These are phyloP conservation scores for Candida xyloterini DNA, from an alignment of 805 yeast species.

Conservation along the genomic window DNA sequence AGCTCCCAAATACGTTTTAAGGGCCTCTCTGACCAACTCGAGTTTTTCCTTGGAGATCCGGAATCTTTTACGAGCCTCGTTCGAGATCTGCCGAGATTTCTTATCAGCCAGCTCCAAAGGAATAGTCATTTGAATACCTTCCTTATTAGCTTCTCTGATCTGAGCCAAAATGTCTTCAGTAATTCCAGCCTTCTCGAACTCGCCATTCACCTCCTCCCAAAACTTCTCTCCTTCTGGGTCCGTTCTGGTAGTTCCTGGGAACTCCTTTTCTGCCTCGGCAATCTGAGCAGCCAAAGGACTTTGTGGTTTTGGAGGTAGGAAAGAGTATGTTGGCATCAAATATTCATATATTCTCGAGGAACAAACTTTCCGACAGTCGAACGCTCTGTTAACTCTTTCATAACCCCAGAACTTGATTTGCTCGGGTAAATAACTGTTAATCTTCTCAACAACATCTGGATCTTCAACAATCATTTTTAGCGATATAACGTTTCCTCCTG, in stretches of 20 bases:
- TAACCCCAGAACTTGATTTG: constrained; percentile 93
- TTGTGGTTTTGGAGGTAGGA: constrained; percentile 85
- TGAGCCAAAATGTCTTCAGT: constrained; percentile 38
- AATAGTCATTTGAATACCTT: constrained; percentile 37
- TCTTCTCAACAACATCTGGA: constrained; percentile 63
- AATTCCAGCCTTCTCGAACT: constrained; percentile 39
- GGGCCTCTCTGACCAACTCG: constrained; percentile 58
- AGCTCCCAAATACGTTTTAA: constrained; percentile 75
- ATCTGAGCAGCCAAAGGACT: constrained; percentile 63
- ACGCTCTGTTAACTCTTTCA: constrained; percentile 81
- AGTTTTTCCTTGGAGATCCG: constrained; percentile 65
- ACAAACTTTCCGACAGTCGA: constrained; percentile 94
- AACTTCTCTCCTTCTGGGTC: constrained; percentile 71
- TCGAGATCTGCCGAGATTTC: constrained; percentile 60
- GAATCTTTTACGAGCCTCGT: constrained; percentile 61
- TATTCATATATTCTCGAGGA: constrained; percentile 95
- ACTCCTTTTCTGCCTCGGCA: constrained; percentile 45
- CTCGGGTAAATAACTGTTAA: constrained; percentile 75
- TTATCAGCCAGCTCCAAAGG: constrained; percentile 36
- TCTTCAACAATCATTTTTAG: constrained; percentile 84
- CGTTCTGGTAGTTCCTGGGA: constrained; percentile 57
- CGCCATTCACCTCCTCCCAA: constrained; percentile 55
- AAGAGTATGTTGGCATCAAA: constrained; percentile 84
- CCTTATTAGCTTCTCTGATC: constrained; percentile 34
- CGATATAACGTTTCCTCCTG: constrained; percentile 90